Evolutionary conservation across 208 protist species (phyloP).

Genomic region (Acanthamoeba divionensis): DNA sequence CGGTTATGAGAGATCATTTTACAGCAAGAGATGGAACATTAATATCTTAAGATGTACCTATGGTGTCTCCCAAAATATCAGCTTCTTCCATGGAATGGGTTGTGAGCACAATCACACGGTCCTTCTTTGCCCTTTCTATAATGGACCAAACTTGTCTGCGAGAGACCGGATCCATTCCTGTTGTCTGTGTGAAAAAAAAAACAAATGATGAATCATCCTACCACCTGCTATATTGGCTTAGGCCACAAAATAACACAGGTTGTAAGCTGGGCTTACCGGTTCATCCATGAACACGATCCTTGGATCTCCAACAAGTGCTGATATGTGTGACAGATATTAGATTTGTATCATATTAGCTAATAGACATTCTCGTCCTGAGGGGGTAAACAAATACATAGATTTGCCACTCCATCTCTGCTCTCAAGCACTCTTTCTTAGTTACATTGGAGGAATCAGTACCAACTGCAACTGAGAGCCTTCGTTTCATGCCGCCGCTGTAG

Average conservation of each 20-base stretch:
- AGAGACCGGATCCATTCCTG: constrained; percentile 73
- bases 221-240: not conserved
- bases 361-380: not conserved
- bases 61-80: constrained; percentile 39
- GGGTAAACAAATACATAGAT: constrained; percentile 52
- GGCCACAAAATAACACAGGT: not conserved
- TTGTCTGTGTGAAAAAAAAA: constrained; percentile 59
- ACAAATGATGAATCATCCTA: not conserved
- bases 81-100: constrained; percentile 70
- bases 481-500: constrained; percentile 53
- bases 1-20: not conserved
- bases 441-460: not conserved
- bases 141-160: constrained; percentile 72
- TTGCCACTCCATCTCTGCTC: constrained; percentile 68
- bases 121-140: constrained; percentile 65
- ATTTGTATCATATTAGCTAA: constrained; percentile 24
- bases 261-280: constrained; percentile 46
- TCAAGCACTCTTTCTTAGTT: too few species aligned
- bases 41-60: not conserved
- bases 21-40: not conserved
- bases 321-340: too few species aligned
- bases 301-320: constrained; percentile 63
- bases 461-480: constrained; percentile 46
- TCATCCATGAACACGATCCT: constrained; percentile 73
- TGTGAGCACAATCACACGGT: constrained; percentile 65